Evolutionary conservation across 495 filamentous ascomycete genomes (phyloP), one percentile per base, ranked within the genome.

Genomic region (Penicillium herquei): DNA sequence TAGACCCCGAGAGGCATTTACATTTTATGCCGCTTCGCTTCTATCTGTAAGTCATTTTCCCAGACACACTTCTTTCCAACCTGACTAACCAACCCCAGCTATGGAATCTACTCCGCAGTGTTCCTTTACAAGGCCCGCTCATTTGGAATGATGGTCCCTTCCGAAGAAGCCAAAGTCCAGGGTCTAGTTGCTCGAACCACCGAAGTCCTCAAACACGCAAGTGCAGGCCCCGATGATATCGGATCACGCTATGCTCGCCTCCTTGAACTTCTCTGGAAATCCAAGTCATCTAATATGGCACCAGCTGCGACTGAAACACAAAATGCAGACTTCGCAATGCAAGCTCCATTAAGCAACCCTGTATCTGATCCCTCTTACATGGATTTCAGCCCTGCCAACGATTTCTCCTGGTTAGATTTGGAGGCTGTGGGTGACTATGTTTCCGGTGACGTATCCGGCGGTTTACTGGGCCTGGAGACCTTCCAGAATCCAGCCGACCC

Each of bases 1-100:
- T 83, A 14, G 71, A 82, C 49, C 81, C 82, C 7, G 76, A 80
- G 55, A 76, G 77, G 30, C 78, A 81, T 55, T 70, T 84, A 9
- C 78, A 79, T 47, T 85, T 79, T 52, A 84, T 85, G 81, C 81
- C 82, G 1, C 75, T 83, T 6, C 65, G 81, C 6, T 85, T 81
- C 54, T 84, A 83, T 54, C 66, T 85, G 44, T 85, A 70, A 58
- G 76, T 71, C 16, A 41, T 1, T 7, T 11, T 46, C 11, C 12
- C 43, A 26, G 21, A 26, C 4, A 1, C 21, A 26, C 21, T 26
- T 26, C 4, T 26, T 26, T 26, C 4, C 21, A 26, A 26, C 2
- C 21, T 9, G 3, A 4, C 12, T 67, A 17, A 69, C 55, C 17
- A n/a, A 6, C 11, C 37, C 10, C 30, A 71, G 68, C 41, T 72